phyloP scores from a whole-genome alignment of 768 basidiomycete genomes.

The Pulveroboletus sp. region DNA sequence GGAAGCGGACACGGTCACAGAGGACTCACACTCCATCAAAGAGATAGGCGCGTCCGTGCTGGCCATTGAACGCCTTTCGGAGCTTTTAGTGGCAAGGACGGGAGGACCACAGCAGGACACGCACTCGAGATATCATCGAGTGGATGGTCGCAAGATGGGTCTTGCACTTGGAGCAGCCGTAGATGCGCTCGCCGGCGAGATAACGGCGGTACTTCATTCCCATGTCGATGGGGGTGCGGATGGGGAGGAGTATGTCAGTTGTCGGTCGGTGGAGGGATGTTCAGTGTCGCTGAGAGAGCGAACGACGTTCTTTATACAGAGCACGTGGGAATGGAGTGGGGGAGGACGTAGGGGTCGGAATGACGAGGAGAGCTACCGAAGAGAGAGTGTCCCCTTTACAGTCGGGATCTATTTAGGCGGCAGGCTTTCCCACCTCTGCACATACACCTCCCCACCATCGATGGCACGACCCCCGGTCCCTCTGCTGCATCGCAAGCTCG shows the following conservation, averaged over 20 bases:
- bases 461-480: background rate
- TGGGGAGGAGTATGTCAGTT: too few species aligned
- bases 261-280: background rate
- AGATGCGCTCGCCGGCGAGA: conserved; percentile 79
- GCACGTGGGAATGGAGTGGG: conserved; percentile 27
- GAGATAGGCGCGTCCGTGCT: conserved; percentile 92
- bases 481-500: background rate
- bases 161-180: conserved; percentile 81
- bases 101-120: conserved; percentile 21
- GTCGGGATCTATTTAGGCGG: conserved; percentile 18
- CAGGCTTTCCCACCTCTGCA: conserved; percentile 24
- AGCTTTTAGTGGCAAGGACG: conserved; percentile 12
- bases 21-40: conserved; percentile 84
- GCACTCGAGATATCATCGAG: conserved; percentile 83
- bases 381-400: conserved; percentile 21
- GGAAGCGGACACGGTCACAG: conserved; percentile 10
- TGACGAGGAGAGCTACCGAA: conserved; percentile 1
- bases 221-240: conserved; percentile 42
- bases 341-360: conserved; percentile 8
- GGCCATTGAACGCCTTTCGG: conserved; percentile 88
- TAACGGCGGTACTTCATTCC: conserved; percentile 88
- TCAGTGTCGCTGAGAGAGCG: conserved; percentile 1
- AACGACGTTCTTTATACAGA: conserved; percentile 24
- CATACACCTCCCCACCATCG: background rate
- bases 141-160: conserved; percentile 91